phyloP scores from a whole-genome alignment of 2,329 filamentous ascomycete genomes.

The Microdochium bolleyi region DNA sequence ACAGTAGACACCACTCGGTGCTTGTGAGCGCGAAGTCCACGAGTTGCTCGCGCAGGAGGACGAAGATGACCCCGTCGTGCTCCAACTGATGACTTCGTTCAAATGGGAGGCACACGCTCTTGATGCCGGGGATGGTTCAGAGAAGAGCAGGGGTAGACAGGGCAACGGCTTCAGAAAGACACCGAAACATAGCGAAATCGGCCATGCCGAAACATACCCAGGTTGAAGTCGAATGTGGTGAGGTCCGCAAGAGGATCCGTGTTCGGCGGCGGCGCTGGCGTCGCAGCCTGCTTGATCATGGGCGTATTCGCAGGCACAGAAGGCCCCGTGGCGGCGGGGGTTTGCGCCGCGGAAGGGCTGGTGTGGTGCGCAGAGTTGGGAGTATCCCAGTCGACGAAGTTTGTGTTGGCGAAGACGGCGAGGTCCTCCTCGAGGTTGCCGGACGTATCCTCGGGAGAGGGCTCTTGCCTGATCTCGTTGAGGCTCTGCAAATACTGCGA shows the following conservation, averaged over 20 bases:
- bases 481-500: constrained; percentile 83
- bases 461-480: constrained; percentile 61
- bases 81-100: too few species aligned
- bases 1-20: too few species aligned
- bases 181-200: background rate
- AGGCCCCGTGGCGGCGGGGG: background rate
- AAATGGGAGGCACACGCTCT: too few species aligned
- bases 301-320: background rate
- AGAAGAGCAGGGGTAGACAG: background rate
- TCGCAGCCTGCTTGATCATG: background rate
- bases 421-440: constrained; percentile 60
- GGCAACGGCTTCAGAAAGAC: background rate
- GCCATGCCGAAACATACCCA: background rate
- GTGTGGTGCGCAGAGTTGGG: background rate
- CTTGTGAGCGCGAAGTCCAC: too few species aligned
- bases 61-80: too few species aligned
- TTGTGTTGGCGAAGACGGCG: constrained; percentile 72
- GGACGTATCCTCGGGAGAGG: constrained; percentile 48
- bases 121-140: too few species aligned
- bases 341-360: background rate
- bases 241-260: background rate
- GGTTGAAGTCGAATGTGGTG: background rate
- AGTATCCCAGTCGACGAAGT: constrained; percentile 70
- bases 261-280: background rate
- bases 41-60: too few species aligned